Base-by-base conservation (phyloP, 2,329 filamentous ascomycete species). In the Xylariaceae sp. region DNA sequence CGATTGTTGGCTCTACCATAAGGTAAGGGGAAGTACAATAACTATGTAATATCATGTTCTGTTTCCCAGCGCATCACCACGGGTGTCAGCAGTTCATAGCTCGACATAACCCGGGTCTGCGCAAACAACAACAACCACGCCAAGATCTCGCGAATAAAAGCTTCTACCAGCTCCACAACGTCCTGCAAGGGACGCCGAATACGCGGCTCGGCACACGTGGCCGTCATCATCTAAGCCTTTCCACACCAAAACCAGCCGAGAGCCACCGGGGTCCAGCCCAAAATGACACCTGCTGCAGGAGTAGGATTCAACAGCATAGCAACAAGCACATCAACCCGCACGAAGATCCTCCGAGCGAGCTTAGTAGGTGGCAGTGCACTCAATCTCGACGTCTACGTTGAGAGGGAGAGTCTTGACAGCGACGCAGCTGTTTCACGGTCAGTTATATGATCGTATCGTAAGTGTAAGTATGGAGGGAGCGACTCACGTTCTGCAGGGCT, bases 351-450 rank as follows among this genome's bases (percentile, higher is more conserved):
- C 41, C 41, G 11, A n/a, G 41, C 13, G 13, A 45, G 23, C 8
- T 58, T 35, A 64, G 57, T 61, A 64, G 7, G 59, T 65, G 10
- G 91, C 91, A 78, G 94, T 88, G 73, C 86, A 89, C 82, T 96
- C 91, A 72, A 96, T 94, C 81, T 96, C 92, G 34, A 96, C 87
- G 60, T 91, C 87, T 48, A 92, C 91, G 59, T 87, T 86, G 80
- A 92, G 90, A 61, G 92, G 92, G 65, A 96, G 82, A 68, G 89
- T 86, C 82, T 94, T 92, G 66, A 95, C 92, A 4, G 91, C 91
- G 56, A 96, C 90, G 73, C 92, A 96, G 76, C 88, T 92, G 13
- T 56, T 49, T 41, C n/a, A 39, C 8, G 34, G 58, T 62, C 11
- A 62, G 62, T 30, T 35, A 47, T 30, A 4, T 49, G 48, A 34